Percentiles rank a stretch among this genome's conserved stretches.
phyloP scores from a whole-genome alignment of 2,329 filamentous ascomycete species.

The Fusarium sp. region DNA sequence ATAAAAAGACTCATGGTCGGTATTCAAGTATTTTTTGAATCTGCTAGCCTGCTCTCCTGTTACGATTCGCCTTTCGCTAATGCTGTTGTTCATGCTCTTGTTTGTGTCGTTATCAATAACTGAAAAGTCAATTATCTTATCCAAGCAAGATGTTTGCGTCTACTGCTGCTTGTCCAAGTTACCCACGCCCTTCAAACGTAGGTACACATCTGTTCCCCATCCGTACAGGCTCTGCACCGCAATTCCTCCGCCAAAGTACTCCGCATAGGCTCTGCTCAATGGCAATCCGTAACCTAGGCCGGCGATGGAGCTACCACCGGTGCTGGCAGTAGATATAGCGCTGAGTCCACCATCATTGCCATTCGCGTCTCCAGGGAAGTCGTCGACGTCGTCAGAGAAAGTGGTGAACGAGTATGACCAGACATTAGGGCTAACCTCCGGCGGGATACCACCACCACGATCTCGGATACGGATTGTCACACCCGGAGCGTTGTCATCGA shows the following conservation, averaged over 20 bases:
- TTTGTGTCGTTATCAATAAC: neutral
- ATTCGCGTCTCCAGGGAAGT: conserved; percentile 55
- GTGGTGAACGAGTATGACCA: conserved; percentile 99
- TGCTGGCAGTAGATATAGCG: conserved; percentile 77
- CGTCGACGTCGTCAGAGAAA: conserved; percentile 72
- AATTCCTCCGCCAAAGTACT: conserved; percentile 97
- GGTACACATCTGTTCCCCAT: conserved; percentile 82
- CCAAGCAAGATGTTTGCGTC: neutral
- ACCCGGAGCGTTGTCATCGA: conserved; percentile 77
- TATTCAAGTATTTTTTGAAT: neutral
- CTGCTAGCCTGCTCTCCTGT: neutral
- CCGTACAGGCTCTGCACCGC: conserved; percentile 95
- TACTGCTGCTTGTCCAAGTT: conserved; percentile 56
- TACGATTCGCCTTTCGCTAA: neutral
- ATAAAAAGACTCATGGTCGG: neutral
- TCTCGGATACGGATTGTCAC: conserved; percentile 97
- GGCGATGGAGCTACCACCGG: conserved; percentile 84
- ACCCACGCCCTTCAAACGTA: conserved; percentile 72
- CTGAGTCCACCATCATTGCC: conserved; percentile 73
- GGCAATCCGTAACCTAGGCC: conserved; percentile 94
- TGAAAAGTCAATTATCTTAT: neutral
- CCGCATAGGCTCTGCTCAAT: conserved; percentile 90
- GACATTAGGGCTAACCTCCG: conserved; percentile 84
- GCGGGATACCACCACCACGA: conserved; percentile 90
- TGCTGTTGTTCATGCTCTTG: neutral